Percentiles rank a stretch among this genome's conserved stretches.
These are phyloP conservation scores for Podospora tetraspora DNA, from an alignment of 495 filamentous ascomycete genomes.

Conservation along the genomic window DNA sequence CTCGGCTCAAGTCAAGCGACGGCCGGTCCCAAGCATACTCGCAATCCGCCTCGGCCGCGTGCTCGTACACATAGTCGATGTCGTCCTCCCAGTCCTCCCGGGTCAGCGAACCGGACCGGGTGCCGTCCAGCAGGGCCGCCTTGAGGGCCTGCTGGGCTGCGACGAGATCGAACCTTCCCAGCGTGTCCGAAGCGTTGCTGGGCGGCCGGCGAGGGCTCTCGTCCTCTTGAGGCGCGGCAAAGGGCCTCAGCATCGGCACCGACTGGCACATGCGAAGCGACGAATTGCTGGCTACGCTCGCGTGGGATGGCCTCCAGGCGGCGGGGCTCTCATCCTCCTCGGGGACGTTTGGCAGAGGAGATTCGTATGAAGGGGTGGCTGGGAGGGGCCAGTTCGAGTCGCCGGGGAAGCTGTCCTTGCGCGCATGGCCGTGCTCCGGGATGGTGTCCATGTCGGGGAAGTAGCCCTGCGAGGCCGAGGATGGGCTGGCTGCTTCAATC, in stretches of 20 bases:
- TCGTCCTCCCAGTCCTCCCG: constrained; percentile 81
- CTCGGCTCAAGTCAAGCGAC: constrained; percentile 39
- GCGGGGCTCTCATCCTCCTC: constrained; percentile 61
- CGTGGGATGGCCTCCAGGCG: constrained; percentile 28
- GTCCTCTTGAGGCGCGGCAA: constrained; percentile 24
- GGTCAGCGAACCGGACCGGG: constrained; percentile 35
- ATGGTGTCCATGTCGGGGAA: constrained; percentile 29
- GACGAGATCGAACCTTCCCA: constrained; percentile 36
- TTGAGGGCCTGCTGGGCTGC: constrained; percentile 31
- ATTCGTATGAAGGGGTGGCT: constrained; percentile 35
- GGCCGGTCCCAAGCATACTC: constrained; percentile 79
- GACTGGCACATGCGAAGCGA: constrained; percentile 45
- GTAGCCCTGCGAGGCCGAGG: constrained; percentile 26
- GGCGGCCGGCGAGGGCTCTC: constrained; percentile 28
- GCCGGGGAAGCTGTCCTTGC: constrained; percentile 43
- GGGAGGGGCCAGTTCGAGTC: constrained; percentile 46
- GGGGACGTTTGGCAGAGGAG: constrained; percentile 60
- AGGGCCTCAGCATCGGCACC: constrained; percentile 41
- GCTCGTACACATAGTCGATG: constrained; percentile 91
- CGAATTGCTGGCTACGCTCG: constrained; percentile 39
- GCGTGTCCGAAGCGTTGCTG: constrained; percentile 44
- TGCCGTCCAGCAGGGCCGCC: constrained; percentile 28
- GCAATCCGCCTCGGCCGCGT: constrained; percentile 83
- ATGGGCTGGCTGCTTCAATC: constrained; percentile 24
- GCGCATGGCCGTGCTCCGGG: constrained; percentile 27